These are phyloP conservation scores for Erodium trifolium DNA, from an alignment of 441 rosid genomes.

Conservation along the genomic window DNA sequence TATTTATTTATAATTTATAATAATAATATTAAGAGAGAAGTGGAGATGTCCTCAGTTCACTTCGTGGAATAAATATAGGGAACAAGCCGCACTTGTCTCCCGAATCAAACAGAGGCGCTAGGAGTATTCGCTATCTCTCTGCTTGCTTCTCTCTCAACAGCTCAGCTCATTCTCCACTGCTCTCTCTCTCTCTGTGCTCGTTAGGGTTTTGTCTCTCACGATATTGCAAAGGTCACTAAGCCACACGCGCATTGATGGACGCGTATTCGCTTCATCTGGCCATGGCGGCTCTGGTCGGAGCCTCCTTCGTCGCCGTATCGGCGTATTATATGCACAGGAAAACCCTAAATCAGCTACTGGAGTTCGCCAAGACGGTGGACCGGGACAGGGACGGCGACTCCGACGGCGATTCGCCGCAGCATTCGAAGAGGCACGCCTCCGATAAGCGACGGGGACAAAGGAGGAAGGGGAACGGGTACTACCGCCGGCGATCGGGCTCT, in stretches of 20 bases:
- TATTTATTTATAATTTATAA: too few relatives aligned
- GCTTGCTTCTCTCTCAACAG: neutral
- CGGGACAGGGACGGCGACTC: neutral
- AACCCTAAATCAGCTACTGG: slow-evolving; percentile 81
- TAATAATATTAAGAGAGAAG: neutral
- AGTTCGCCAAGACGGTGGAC: slow-evolving; percentile 62
- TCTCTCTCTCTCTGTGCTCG: neutral
- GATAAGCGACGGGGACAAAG: slow-evolving; percentile 6
- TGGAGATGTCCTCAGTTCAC: neutral
- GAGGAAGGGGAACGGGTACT: slow-evolving; percentile 38
- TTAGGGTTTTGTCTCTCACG: neutral
- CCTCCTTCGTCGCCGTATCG: slow-evolving; percentile 90
- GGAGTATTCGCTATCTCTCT: neutral
- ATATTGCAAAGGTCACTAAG: neutral
- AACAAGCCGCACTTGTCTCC: neutral
- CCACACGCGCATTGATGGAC: slow-evolving; percentile 43
- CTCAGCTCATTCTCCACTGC: neutral
- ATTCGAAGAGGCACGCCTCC: slow-evolving; percentile 29
- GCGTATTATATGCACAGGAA: slow-evolving; percentile 89
- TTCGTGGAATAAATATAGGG: neutral
- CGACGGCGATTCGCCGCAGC: slow-evolving; percentile 35
- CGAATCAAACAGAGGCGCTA: neutral
- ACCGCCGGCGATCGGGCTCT: slow-evolving; percentile 57
- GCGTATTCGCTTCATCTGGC: slow-evolving; percentile 60
- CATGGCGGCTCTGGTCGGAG: slow-evolving; percentile 93